Conservation (phyloP, 2,329 filamentous ascomycete species). For the Fusarium nisikadoi region DNA sequence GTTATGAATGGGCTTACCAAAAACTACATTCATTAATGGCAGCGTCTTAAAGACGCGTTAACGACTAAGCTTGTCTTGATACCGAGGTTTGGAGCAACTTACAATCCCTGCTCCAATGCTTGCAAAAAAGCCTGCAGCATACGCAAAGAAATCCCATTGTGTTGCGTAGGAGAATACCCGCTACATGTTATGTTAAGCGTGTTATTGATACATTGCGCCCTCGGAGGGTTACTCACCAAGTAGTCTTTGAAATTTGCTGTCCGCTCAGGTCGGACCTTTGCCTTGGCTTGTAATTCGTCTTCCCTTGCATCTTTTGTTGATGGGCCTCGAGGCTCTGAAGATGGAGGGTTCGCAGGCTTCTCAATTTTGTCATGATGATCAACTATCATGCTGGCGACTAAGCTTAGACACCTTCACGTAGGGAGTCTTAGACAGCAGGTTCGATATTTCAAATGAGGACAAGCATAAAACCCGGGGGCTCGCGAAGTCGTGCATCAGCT, state of each 20-base stretch:
- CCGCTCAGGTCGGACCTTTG: slow-evolving; percentile 55
- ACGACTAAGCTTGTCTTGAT: neutral
- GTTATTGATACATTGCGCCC: neutral
- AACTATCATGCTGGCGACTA: slow-evolving; percentile 23
- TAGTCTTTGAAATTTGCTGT: slow-evolving; percentile 60
- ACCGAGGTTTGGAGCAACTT: neutral
- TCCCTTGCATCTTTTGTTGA: slow-evolving; percentile 14
- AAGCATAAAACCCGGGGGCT: neutral
- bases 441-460: neutral
- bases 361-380: slow-evolving; percentile 23
- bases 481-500: neutral
- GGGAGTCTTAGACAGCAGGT: neutral
- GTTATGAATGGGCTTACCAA: slow-evolving; percentile 52
- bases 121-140: slow-evolving; percentile 58
- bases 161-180: slow-evolving; percentile 65
- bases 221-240: slow-evolving; percentile 39
- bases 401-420: slow-evolving; percentile 1
- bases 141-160: slow-evolving; percentile 62
- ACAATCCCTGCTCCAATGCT: slow-evolving; percentile 61
- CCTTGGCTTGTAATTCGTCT: slow-evolving; percentile 47
- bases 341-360: slow-evolving; percentile 24
- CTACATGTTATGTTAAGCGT: slow-evolving; percentile 37
- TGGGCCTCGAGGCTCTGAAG: slow-evolving; percentile 4
- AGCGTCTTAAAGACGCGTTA: slow-evolving; percentile 52
- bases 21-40: slow-evolving; percentile 69